Evolutionary conservation across 768 basidiomycete species (phyloP).

Genomic region (Astraeus odoratus): DNA sequence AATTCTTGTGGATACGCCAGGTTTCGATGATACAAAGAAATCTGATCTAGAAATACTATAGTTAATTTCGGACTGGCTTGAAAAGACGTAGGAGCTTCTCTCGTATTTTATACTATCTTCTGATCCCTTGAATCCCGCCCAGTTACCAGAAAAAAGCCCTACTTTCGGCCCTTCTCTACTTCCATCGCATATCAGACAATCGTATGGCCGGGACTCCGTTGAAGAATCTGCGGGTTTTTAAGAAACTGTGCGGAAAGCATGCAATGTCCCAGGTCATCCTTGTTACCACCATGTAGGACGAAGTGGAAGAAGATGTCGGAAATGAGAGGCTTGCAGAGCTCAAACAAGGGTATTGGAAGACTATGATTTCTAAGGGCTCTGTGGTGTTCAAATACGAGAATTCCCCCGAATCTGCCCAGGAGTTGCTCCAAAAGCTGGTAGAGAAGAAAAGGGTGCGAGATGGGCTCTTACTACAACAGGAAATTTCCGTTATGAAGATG

Average conservation of each 20-base stretch:
- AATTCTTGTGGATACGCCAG: slow-evolving; percentile 46
- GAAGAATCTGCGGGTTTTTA: slow-evolving; percentile 35
- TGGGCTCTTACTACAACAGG: neutral
- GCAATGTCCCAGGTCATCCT: slow-evolving; percentile 39
- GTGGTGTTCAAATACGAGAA: neutral
- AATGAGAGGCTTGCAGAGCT: neutral
- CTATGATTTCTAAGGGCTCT: neutral
- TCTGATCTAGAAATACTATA: slow-evolving; percentile 38
- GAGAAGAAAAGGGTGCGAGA: neutral
- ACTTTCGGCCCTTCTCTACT: slow-evolving; percentile 37
- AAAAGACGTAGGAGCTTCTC: neutral
- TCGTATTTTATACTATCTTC: neutral
- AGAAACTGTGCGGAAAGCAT: slow-evolving; percentile 37
- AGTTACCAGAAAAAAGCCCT: slow-evolving; percentile 9
- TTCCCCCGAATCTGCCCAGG: neutral
- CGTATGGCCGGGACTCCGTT: slow-evolving; percentile 20
- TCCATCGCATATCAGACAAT: slow-evolving; percentile 37
- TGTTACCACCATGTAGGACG: slow-evolving; percentile 32
- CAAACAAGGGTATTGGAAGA: neutral
- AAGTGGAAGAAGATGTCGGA: slow-evolving; percentile 26
- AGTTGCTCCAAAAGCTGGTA: neutral
- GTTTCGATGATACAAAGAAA: slow-evolving; percentile 42
- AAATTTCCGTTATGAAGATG: neutral
- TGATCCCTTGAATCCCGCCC: neutral
- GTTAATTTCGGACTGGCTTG: slow-evolving; percentile 31